Base-by-base conservation (phyloP, 2,329 filamentous ascomycete genomes). In the Fusarium pseudograminearum region DNA sequence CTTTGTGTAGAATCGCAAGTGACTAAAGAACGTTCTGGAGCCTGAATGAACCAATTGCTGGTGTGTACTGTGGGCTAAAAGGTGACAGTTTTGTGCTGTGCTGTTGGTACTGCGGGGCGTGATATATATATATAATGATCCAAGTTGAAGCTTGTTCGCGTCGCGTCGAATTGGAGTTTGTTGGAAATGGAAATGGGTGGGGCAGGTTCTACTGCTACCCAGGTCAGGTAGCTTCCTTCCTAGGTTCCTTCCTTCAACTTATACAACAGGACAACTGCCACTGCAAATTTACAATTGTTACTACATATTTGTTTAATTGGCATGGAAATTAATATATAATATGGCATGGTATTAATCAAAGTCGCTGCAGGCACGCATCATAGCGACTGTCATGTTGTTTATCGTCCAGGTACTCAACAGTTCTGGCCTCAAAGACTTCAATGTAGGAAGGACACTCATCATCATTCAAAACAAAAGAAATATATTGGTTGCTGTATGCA, bases 71-170 rank as follows among this genome's bases (percentile, higher is more conserved):
- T 30, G 38, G 24, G 34, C 18, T 40, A 22, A 40, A 41, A 28
- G 14, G n/a, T 20, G 36, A 20, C 12, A 40, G 11, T 40, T 20
- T 52, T 52, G 12, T 54, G 47, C 34, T 26, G 38, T 51, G 30
- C 40, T 14, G 61, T 41, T 65, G 33, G 16, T 44, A 50, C 40
- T 65, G 63, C 34, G 63, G 63, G 63, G 62, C 61, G 50, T 38
- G 48, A 41, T 50, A 44, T 54, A 41, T 50, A 44, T 54, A 44
- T 53, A 47, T 45, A 61, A 66, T 67, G 62, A 55, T 65, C 36
- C 40, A 65, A 65, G 60, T 61, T 61, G 55, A 56, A 66, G 63
- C 55, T 66, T 42, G 16, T 42, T 38, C 63, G 63, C 55, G 63
- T 66, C 63, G 62, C 62, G 62, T 59, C 20, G 57, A 60, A 52